Conservation (phyloP, 2,329 filamentous ascomycete species). For the Xylariales sp. region DNA sequence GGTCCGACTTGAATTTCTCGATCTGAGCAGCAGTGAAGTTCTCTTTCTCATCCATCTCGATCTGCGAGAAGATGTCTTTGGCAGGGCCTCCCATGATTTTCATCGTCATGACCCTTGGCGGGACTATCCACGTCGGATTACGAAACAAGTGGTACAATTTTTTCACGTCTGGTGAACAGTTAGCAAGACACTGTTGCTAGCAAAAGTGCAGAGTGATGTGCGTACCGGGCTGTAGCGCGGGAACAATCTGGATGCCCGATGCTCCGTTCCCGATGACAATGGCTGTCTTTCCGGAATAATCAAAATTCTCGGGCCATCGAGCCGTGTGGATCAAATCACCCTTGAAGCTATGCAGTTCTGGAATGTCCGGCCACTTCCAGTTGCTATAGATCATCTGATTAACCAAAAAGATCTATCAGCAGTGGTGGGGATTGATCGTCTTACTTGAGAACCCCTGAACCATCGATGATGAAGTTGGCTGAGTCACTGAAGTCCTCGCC, state of each 20-base stretch:
- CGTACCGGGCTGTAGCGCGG: conserved; percentile 41
- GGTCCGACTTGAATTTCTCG: conserved; percentile 40
- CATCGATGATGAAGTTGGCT: conserved; percentile 45
- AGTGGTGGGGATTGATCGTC: too few relatives aligned
- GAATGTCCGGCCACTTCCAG: conserved; percentile 48
- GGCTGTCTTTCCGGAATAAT: conserved; percentile 45
- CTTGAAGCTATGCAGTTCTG: conserved; percentile 39
- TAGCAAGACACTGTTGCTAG: neutral
- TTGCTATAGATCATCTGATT: conserved; percentile 37
- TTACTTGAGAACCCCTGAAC: conserved; percentile 48
- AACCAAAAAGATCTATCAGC: too few relatives aligned
- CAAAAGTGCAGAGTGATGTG: neutral
- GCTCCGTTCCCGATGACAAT: conserved; percentile 55
- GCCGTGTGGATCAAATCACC: conserved; percentile 50
- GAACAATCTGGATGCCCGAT: conserved; percentile 49
- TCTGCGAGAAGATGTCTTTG: conserved; percentile 28
- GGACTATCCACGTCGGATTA: conserved; percentile 37
- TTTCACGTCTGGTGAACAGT: conserved; percentile 23
- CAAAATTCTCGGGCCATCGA: conserved; percentile 45
- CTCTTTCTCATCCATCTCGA: conserved; percentile 37
- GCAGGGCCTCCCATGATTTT: conserved; percentile 31
- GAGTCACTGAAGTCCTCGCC: conserved; percentile 36
- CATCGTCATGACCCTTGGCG: conserved; percentile 30
- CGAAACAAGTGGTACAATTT: conserved; percentile 37
- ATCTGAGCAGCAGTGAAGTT: conserved; percentile 40